phyloP scores from a whole-genome alignment of 495 filamentous ascomycete species.

The Melanomma pulvis-pyrius region DNA sequence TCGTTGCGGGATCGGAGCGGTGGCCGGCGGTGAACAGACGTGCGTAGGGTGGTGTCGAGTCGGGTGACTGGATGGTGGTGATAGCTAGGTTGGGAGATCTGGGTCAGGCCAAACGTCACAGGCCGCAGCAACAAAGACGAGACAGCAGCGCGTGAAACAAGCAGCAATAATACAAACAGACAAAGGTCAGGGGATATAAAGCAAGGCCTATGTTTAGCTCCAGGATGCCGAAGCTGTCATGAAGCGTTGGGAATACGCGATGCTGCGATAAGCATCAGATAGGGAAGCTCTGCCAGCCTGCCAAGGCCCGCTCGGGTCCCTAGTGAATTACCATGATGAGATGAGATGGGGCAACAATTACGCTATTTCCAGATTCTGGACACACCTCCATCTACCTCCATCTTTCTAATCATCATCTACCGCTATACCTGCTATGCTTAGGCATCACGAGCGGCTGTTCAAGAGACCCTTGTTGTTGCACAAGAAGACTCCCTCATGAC shows the following conservation, averaged over 20 bases:
- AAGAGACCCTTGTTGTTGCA: no score
- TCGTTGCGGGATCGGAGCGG: background rate
- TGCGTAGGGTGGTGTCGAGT: background rate
- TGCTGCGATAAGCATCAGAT: background rate
- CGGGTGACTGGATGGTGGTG: constrained; percentile 4
- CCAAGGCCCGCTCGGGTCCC: background rate
- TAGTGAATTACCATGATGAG: background rate
- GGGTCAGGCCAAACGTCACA: constrained; percentile 10
- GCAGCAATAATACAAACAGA: background rate
- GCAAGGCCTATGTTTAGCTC: no score
- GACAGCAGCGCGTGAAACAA: background rate
- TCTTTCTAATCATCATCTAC: background rate
- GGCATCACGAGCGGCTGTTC: no score
- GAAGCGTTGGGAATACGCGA: background rate
- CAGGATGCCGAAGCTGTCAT: background rate
- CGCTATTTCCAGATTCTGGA: background rate
- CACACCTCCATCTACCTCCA: background rate
- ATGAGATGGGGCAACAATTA: background rate
- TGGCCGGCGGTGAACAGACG: constrained; percentile 7
- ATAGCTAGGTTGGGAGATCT: background rate
- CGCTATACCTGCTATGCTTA: background rate
- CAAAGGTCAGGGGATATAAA: background rate
- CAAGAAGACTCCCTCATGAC: background rate
- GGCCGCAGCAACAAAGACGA: no score
- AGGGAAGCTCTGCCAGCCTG: background rate